Evolutionary conservation across 139 green algal species (phyloP), one percentile per base, ranked within the genome.

Genomic region (Chlorella sp.): DNA sequence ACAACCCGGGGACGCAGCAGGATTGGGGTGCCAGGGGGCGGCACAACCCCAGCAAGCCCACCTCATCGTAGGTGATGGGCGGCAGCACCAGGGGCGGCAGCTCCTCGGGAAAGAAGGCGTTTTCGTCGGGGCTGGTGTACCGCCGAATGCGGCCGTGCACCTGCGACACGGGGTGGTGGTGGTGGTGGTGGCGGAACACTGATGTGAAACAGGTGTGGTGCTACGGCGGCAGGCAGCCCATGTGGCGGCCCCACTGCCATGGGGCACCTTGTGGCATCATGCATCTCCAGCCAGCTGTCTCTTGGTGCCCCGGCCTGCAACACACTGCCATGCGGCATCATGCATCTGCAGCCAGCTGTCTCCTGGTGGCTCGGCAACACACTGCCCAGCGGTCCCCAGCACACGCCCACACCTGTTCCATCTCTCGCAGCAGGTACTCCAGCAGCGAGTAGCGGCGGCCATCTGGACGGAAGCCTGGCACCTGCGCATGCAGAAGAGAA

Each of bases 61-160:
- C 88, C 86, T 91, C 70, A 6, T 84, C 64, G 62, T 92, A 93
- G 1, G 80, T 65, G 28, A 94, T 87, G 28, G 88, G 84, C 17
- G 90, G 89, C 17, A 94, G 84, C 40, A 91, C 82, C 40, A 93
- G 88, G 4, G 84, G 72, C 4, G 95, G 92, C 64, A 95, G 36
- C 26, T 81, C 86, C 72, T 93, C 89, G 40, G 95, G 93, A 84
- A 96, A 99, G 90, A 99, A 99, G 7, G 97, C 89, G 75, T 98
- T 95, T 87, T 99, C 97, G 36, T 98, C 95, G 24, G 96, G 96
- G 67, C 88, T 95, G 22, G 97, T 99, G 91, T 98, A 99, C 0
- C 96, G 86, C 56, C 97, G 82, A 60, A 99, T 92, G 56, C 88
- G 94, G 62, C 92, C 97, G 79, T 99, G 95, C 41, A 98, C 82